A percentile compares a stretch with the other conserved stretches of the same genome.
Evolutionary conservation across 148 eudicot genomes (phyloP).

Genomic region (Vaccinium myrtillus): DNA sequence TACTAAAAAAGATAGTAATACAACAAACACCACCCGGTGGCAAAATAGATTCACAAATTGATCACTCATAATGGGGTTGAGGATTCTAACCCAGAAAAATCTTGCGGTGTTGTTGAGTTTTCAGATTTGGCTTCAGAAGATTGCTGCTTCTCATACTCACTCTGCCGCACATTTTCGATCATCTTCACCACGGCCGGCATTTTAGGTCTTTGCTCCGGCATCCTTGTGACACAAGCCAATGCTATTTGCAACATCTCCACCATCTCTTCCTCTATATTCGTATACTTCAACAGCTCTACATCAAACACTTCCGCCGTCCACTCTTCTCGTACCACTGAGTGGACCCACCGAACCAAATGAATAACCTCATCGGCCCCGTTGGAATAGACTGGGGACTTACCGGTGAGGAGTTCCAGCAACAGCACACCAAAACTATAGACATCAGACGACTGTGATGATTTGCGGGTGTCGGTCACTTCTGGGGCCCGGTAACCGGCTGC

Average conservation of each 20-base stretch:
- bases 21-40: not conserved
- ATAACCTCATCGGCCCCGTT: slow-evolving; percentile 58
- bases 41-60: slow-evolving; percentile 9
- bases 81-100: slow-evolving; percentile 8
- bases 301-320: slow-evolving; percentile 90
- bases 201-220: slow-evolving; percentile 70
- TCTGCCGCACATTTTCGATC: slow-evolving; percentile 58
- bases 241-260: slow-evolving; percentile 86
- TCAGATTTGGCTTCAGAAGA: slow-evolving; percentile 35
- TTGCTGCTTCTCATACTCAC: slow-evolving; percentile 24
- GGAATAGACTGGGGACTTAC: slow-evolving; percentile 67
- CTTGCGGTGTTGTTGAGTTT: slow-evolving; percentile 19
- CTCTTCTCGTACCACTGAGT: slow-evolving; percentile 77
- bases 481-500: slow-evolving; percentile 91
- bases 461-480: slow-evolving; percentile 72
- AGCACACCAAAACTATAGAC: slow-evolving; percentile 89
- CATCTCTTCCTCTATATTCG: slow-evolving; percentile 80
- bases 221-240: slow-evolving; percentile 61
- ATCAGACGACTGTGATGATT: slow-evolving; percentile 71
- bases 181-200: slow-evolving; percentile 63
- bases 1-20: not conserved
- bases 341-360: slow-evolving; percentile 79
- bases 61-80: slow-evolving; percentile 4
- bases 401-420: slow-evolving; percentile 77
- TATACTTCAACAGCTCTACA: slow-evolving; percentile 63